Conservation (phyloP, 2,329 filamentous ascomycete genomes). For the Colletotrichum neosansevieriae region DNA sequence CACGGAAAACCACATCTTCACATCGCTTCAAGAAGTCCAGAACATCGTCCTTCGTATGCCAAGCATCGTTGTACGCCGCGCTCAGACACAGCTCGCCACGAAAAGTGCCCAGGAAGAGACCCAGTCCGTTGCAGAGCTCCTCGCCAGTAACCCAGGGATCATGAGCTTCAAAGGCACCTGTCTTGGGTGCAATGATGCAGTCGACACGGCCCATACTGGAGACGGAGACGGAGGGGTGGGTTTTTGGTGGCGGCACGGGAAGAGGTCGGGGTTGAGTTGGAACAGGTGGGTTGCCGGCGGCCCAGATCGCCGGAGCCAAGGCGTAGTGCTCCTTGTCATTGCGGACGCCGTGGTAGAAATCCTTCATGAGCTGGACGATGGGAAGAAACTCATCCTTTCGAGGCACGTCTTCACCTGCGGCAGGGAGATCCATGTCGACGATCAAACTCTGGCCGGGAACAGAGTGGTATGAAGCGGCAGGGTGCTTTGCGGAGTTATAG, state of each 20-base stretch:
- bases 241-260: slow-evolving; percentile 45
- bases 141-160: slow-evolving; percentile 60
- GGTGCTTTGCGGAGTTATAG: slow-evolving; percentile 43
- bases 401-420: not conserved
- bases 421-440: slow-evolving; percentile 44
- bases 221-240: slow-evolving; percentile 46
- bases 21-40: slow-evolving; percentile 44
- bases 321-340: slow-evolving; percentile 48
- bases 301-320: slow-evolving; percentile 45
- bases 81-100: slow-evolving; percentile 52
- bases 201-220: slow-evolving; percentile 54
- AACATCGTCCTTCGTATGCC: slow-evolving; percentile 48
- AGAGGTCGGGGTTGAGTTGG: slow-evolving; percentile 28
- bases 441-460: slow-evolving; percentile 44
- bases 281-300: slow-evolving; percentile 34
- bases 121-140: slow-evolving; percentile 54
- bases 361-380: slow-evolving; percentile 44
- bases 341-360: slow-evolving; percentile 47
- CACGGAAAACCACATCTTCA: slow-evolving; percentile 17
- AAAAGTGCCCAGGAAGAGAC: slow-evolving; percentile 56
- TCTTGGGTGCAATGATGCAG: slow-evolving; percentile 46
- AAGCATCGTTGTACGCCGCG: slow-evolving; percentile 57
- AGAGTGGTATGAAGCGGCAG: slow-evolving; percentile 49
- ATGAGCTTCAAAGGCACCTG: slow-evolving; percentile 46
- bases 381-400: slow-evolving; percentile 43